These are phyloP conservation scores for Daldinia caldariorum DNA, from an alignment of 495 filamentous ascomycete species.

Conservation along the genomic window DNA sequence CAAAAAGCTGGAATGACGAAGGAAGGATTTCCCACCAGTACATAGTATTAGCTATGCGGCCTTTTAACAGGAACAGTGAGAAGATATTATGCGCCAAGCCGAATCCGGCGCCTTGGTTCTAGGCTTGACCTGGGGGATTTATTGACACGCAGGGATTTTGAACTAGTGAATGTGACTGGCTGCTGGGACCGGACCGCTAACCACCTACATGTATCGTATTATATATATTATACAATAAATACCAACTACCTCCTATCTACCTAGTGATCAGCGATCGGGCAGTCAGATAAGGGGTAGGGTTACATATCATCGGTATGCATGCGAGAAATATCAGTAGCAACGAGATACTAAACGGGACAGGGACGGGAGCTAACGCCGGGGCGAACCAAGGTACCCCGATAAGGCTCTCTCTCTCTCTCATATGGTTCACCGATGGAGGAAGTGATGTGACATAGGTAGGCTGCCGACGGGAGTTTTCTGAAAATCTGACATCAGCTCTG, in stretches of 20 bases:
- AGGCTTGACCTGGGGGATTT: constrained; percentile 3
- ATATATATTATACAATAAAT: too few relatives aligned
- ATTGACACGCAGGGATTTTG: constrained; percentile 20
- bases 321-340: too few relatives aligned
- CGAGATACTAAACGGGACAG: neutral
- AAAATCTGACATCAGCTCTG: constrained; percentile 29
- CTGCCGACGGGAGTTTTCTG: constrained; percentile 10
- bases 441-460: neutral
- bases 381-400: constrained; percentile 7
- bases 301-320: constrained; percentile 23
- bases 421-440: neutral
- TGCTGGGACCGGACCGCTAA: neutral
- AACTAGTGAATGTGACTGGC: constrained; percentile 17
- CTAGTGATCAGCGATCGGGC: constrained; percentile 27
- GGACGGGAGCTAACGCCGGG: constrained; percentile 15
- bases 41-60: constrained; percentile 20
- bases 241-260: too few relatives aligned
- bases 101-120: constrained; percentile 38
- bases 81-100: constrained; percentile 36
- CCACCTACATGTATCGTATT: too few relatives aligned
- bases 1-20: constrained; percentile 13
- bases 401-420: neutral
- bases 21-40: constrained; percentile 3
- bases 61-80: constrained; percentile 18
- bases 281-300: constrained; percentile 15